Evolutionary conservation across 1,139 yeast genomes (phyloP).

Genomic region (Nakaseomyces nivariensis): DNA sequence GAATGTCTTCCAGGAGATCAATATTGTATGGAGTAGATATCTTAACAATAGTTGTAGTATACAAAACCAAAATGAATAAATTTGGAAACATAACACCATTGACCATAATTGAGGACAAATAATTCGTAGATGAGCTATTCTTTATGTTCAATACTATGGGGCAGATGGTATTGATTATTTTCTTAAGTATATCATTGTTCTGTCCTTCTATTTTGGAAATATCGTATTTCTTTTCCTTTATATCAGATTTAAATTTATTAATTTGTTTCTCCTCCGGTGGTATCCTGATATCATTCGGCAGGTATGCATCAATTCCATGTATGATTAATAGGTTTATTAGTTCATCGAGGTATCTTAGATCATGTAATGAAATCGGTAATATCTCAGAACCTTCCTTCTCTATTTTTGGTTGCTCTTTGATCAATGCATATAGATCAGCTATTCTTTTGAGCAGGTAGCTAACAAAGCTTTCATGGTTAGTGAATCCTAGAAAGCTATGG

Average conservation of each 20-base stretch:
- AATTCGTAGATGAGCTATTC: slow-evolving; percentile 4
- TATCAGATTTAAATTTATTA: slow-evolving; percentile 33
- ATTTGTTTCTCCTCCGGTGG: slow-evolving; percentile 54
- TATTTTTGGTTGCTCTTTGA: slow-evolving; percentile 7
- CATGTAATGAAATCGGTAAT: slow-evolving; percentile 71
- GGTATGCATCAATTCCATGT: slow-evolving; percentile 60
- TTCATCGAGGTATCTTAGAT: slow-evolving; percentile 62
- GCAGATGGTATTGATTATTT: background rate
- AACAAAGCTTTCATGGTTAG: slow-evolving; percentile 25
- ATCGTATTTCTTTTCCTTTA: slow-evolving; percentile 16
- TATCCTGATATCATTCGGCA: slow-evolving; percentile 50
- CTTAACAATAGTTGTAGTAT: background rate
- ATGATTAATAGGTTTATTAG: slow-evolving; percentile 54
- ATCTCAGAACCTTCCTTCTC: slow-evolving; percentile 31
- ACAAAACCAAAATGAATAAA: slow-evolving; percentile 40
- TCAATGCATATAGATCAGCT: slow-evolving; percentile 9
- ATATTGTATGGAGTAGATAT: slow-evolving; percentile 9
- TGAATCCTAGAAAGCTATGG: slow-evolving; percentile 16
- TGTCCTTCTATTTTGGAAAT: slow-evolving; percentile 1
- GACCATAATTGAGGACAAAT: slow-evolving; percentile 43
- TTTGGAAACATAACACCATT: slow-evolving; percentile 72
- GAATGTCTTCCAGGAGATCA: slow-evolving; percentile 31
- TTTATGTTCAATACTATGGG: background rate
- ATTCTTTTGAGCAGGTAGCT: slow-evolving; percentile 16
- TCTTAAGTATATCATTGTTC: background rate